Base-by-base conservation (phyloP, 164 flowering plant species). In the Vitis rotundifolia region DNA sequence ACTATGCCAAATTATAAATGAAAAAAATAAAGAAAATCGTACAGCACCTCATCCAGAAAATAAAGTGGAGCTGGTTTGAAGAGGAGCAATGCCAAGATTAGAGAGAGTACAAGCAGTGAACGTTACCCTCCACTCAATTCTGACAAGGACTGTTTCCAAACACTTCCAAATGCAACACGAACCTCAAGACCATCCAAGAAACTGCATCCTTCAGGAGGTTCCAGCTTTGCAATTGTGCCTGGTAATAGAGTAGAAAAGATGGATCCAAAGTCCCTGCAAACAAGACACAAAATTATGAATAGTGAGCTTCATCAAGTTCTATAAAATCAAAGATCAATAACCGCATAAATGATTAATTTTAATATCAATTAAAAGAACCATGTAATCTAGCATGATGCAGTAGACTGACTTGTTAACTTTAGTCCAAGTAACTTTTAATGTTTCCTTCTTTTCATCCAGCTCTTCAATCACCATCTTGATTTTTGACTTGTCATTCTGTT, bases 181-280 rank as follows among this genome's bases (percentile, higher is more conserved):
- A 96, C 99, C 80, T 93, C 99, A 75, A 96, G 91, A 64, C 99
- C 99, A 87, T 92, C 99, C n/a, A n/a, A n/a, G 81, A 96, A 96
- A 75, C 77, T 88, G 78, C 98, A 63, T 67, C 99, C 99, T 82
- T 96, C 99, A 26, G 98, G 91, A 61, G 99, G 99, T 52, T 91
- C n/a, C 66, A 96, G 80, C 75, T 96, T 96, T 76, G 98, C 98
- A 86, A 81, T 89, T 54, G 99, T 93, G 29, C 99, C 99, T 8
- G 98, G 99, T 75, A 93, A 81, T 11, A 96, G 77, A 51, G 98
- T n/a, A 71, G 98, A 91, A 79, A 96, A 96, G 81, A 96, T 96
- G 29, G 99, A 93, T 49, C n/a, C 99, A 83, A 93, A 96, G 78
- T 96, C n/a, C 99, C 98, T 96, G 83, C 52, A 81, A 12, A 76